Conservation (phyloP, 768 basidiomycete genomes). For the Kwoniella heveanensis region DNA sequence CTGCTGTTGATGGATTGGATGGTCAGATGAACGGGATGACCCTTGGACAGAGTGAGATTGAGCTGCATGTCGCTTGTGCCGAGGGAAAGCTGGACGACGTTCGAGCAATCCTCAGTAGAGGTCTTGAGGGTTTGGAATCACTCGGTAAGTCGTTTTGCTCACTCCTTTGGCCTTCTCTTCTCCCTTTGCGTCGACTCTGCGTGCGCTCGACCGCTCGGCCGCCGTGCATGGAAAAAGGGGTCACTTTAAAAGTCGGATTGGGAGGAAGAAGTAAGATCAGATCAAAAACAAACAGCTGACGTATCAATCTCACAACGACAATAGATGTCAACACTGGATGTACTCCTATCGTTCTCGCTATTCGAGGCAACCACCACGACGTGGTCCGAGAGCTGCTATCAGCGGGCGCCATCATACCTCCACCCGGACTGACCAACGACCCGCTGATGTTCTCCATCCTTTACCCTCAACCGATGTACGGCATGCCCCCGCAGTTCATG, state of each 20-base stretch:
- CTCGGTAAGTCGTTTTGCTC: constrained; percentile 42
- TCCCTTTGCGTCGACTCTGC: no score
- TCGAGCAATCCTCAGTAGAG: constrained; percentile 38
- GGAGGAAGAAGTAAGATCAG: no score
- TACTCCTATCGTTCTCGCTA: constrained; percentile 54
- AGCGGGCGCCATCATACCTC: constrained; percentile 54
- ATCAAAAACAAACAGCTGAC: neutral
- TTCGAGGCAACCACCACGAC: constrained; percentile 49
- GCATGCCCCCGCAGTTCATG: constrained; percentile 44
- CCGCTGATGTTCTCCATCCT: constrained; percentile 49
- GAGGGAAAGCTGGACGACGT: constrained; percentile 53
- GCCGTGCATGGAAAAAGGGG: no score
- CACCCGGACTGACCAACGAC: constrained; percentile 51
- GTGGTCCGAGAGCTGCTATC: constrained; percentile 51
- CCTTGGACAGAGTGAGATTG: constrained; percentile 21
- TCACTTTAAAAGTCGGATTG: neutral
- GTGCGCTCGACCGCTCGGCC: no score
- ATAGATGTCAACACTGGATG: constrained; percentile 49
- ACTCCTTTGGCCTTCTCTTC: neutral
- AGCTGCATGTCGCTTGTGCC: constrained; percentile 50
- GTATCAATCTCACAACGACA: neutral
- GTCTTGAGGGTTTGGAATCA: constrained; percentile 46
- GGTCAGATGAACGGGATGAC: constrained; percentile 21
- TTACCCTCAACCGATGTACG: constrained; percentile 49
- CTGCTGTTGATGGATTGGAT: constrained; percentile 13